Evolutionary conservation across 768 basidiomycete genomes (phyloP).

Genomic region (Rhodotorula paludigena): DNA sequence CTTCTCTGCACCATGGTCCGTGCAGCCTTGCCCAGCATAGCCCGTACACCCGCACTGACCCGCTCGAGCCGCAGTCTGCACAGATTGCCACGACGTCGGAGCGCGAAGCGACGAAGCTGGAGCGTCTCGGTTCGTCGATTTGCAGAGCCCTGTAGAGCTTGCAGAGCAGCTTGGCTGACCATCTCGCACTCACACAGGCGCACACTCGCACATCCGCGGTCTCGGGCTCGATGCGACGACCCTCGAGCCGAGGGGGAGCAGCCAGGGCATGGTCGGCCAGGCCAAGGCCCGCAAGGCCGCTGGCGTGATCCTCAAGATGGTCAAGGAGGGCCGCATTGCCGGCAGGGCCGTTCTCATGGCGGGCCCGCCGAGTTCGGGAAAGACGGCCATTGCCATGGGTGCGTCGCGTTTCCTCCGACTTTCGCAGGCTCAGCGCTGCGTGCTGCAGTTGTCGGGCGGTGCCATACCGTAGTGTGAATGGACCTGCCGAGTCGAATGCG

Average conservation of each 20-base stretch:
- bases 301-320: constrained; percentile 96
- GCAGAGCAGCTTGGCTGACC: background rate
- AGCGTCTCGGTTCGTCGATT: constrained; percentile 47
- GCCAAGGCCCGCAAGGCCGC: constrained; percentile 93
- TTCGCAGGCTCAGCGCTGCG: background rate
- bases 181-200: constrained; percentile 40
- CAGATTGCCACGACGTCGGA: constrained; percentile 23
- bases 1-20: no score
- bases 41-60: background rate
- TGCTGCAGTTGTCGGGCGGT: no score
- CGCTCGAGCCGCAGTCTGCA: background rate
- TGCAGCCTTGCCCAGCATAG: background rate
- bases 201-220: constrained; percentile 79
- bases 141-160: background rate
- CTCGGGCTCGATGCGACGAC: constrained; percentile 79
- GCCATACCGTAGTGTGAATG: no score
- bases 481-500: no score
- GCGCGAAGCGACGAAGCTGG: constrained; percentile 48
- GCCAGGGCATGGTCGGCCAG: constrained; percentile 97
- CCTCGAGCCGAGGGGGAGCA: constrained; percentile 78
- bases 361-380: constrained; percentile 93
- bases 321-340: constrained; percentile 90
- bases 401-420: constrained; percentile 42
- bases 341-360: constrained; percentile 96
- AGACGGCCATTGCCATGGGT: constrained; percentile 97